Percentiles rank a stretch among this genome's conserved stretches.
Conservation (phyloP, 2,329 filamentous ascomycete genomes). For the Microcyclospora tardicrescens region DNA sequence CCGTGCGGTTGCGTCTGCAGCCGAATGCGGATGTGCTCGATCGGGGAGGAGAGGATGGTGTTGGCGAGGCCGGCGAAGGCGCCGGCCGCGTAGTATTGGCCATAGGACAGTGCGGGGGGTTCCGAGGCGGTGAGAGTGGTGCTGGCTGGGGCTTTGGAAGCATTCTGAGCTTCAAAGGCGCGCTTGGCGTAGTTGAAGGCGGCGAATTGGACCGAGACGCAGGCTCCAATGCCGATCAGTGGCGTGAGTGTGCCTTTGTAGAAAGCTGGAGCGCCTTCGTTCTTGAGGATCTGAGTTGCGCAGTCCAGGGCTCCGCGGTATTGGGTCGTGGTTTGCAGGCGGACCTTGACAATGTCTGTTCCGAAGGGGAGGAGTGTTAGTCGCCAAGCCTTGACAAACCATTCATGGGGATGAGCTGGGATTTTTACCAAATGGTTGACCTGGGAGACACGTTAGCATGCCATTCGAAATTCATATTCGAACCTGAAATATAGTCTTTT, state of each 20-base stretch:
- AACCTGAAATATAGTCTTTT: no score
- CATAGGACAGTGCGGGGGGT: constrained; percentile 50
- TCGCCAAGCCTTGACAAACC: not conserved
- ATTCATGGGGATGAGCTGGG: not conserved
- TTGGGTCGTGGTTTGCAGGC: constrained; percentile 74
- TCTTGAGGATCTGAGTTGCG: constrained; percentile 69
- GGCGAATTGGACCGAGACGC: constrained; percentile 91
- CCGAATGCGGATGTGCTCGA: constrained; percentile 93
- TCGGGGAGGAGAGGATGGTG: constrained; percentile 73
- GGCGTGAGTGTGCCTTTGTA: constrained; percentile 97
- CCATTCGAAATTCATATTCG: no score
- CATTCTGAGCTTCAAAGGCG: constrained; percentile 66
- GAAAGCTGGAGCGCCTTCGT: constrained; percentile 82
- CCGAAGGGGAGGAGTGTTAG: not conserved
- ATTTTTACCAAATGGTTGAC: constrained; percentile 52
- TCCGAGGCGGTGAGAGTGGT: constrained; percentile 16
- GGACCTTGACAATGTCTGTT: constrained; percentile 89
- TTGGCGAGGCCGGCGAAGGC: constrained; percentile 90
- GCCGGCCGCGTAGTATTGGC: constrained; percentile 79
- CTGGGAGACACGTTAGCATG: constrained; percentile 22
- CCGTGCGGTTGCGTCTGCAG: constrained; percentile 94
- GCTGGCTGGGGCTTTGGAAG: constrained; percentile 19
- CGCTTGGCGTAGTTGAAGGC: constrained; percentile 89
- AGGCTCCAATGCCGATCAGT: constrained; percentile 88
- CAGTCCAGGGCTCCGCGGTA: constrained; percentile 72